These are phyloP conservation scores for Blastobotrys apis DNA, from an alignment of 1,139 yeast species.

Conservation along the genomic window DNA sequence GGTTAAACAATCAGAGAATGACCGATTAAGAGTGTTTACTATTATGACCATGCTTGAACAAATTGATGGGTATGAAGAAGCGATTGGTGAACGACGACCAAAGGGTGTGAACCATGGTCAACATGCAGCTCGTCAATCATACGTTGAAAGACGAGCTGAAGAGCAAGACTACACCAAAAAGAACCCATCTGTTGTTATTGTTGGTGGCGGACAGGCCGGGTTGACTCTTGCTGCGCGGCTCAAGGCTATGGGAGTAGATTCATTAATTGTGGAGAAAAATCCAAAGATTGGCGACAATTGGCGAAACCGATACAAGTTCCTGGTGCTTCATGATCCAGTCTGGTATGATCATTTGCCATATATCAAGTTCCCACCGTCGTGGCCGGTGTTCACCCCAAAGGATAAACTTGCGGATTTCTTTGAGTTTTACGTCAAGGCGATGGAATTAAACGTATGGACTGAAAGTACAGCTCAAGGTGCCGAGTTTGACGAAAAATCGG, in stretches of 20 bases:
- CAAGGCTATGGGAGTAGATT: slow-evolving; percentile 39
- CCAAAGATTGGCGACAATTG: slow-evolving; percentile 43
- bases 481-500: slow-evolving; percentile 31
- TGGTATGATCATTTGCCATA: slow-evolving; percentile 43
- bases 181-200: slow-evolving; percentile 38
- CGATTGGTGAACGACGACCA: slow-evolving; percentile 34
- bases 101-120: slow-evolving; percentile 41
- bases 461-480: slow-evolving; percentile 30
- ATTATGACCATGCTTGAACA: slow-evolving; percentile 39
- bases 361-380: slow-evolving; percentile 39
- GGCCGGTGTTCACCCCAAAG: slow-evolving; percentile 44
- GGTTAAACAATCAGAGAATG: slow-evolving; percentile 29
- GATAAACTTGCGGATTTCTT: slow-evolving; percentile 44
- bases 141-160: slow-evolving; percentile 9
- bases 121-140: slow-evolving; percentile 35
- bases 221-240: slow-evolving; percentile 42
- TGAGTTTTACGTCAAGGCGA: slow-evolving; percentile 39
- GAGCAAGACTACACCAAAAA: slow-evolving; percentile 21
- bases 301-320: slow-evolving; percentile 43
- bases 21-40: slow-evolving; percentile 34
- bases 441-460: slow-evolving; percentile 42
- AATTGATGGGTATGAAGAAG: slow-evolving; percentile 37
- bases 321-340: slow-evolving; percentile 45
- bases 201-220: slow-evolving; percentile 47
- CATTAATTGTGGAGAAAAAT: slow-evolving; percentile 40